Conservation (phyloP, 1,139 yeast species). For the Saccharomyces hybrid region DNA sequence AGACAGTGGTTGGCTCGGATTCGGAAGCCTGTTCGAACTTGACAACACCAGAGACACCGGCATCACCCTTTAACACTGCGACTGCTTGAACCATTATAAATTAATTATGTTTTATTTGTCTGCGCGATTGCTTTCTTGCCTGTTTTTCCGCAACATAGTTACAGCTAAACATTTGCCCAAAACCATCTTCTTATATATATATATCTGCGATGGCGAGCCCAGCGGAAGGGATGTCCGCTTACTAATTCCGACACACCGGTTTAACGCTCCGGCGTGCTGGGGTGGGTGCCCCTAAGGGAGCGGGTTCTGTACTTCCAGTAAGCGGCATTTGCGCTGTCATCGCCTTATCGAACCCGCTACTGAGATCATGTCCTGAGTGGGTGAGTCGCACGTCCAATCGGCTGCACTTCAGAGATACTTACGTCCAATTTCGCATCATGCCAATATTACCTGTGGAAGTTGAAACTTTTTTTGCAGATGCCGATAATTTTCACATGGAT, state of each 20-base stretch:
- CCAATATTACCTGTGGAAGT: not conserved
- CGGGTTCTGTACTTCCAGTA: not conserved
- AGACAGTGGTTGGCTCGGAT: conserved; percentile 69
- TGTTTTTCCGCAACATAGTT: not conserved
- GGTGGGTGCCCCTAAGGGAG: conserved; percentile 1
- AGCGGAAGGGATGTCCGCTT: not conserved
- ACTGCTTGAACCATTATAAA: conserved; percentile 40
- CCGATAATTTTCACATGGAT: not conserved
- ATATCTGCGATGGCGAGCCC: not conserved
- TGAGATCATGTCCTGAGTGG: not conserved
- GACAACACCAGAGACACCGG: conserved; percentile 80
- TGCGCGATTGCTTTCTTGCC: not conserved
- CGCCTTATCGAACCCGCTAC: not conserved
- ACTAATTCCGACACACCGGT: not conserved
- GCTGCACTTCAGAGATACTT: not conserved
- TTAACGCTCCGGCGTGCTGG: not conserved
- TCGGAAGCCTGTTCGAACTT: conserved; percentile 76
- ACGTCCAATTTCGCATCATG: not conserved
- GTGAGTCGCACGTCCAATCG: not conserved
- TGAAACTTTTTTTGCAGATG: not conserved
- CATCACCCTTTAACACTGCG: conserved; percentile 94
- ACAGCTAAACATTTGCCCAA: not conserved
- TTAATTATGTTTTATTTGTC: not conserved
- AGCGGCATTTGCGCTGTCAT: not conserved
- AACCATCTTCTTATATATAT: not conserved